phyloP scores from a whole-genome alignment of 2,329 filamentous ascomycete genomes.

The Ampelomyces quisqualis region DNA sequence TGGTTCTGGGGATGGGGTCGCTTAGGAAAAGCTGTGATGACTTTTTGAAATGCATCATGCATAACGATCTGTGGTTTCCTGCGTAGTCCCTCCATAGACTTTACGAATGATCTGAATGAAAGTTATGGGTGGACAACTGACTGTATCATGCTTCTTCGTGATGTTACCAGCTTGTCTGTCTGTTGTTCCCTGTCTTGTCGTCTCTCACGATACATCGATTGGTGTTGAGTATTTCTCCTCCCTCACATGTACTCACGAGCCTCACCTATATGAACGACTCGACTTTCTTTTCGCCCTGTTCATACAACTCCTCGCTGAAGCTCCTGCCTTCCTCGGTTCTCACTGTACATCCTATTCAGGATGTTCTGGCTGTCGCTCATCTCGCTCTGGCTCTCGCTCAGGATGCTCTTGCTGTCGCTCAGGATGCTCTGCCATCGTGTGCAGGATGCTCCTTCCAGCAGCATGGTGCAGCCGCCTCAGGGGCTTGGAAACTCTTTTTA shows the following conservation, averaged over 20 bases:
- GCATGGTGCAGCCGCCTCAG: not conserved
- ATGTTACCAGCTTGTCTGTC: not conserved
- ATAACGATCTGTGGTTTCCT: conserved; percentile 39
- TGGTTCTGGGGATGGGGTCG: conserved; percentile 43
- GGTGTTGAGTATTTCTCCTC: not conserved
- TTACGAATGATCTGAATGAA: conserved; percentile 44
- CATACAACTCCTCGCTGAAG: too few relatives aligned
- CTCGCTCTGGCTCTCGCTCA: too few relatives aligned
- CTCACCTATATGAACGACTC: too few relatives aligned
- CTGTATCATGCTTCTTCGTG: conserved; percentile 1
- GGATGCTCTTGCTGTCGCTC: not conserved
- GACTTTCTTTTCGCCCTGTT: too few relatives aligned
- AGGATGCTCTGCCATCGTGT: too few relatives aligned
- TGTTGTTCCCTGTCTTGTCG: not conserved
- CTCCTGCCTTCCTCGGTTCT: too few relatives aligned
- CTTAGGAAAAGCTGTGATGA: conserved; percentile 43
- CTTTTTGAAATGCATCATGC: conserved; percentile 39
- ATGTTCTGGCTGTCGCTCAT: too few relatives aligned
- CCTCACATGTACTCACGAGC: too few relatives aligned
- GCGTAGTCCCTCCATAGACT: conserved; percentile 45
- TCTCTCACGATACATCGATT: too few relatives aligned
- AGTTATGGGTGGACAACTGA: conserved; percentile 36
- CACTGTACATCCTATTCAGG: too few relatives aligned
- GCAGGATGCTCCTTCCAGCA: not conserved
- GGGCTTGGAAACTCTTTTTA: not conserved